Percentiles rank a stretch among this genome's conserved stretches.
These are phyloP conservation scores for Leishmania martiniquensis DNA, from an alignment of 208 protist genomes.

Conservation along the genomic window DNA sequence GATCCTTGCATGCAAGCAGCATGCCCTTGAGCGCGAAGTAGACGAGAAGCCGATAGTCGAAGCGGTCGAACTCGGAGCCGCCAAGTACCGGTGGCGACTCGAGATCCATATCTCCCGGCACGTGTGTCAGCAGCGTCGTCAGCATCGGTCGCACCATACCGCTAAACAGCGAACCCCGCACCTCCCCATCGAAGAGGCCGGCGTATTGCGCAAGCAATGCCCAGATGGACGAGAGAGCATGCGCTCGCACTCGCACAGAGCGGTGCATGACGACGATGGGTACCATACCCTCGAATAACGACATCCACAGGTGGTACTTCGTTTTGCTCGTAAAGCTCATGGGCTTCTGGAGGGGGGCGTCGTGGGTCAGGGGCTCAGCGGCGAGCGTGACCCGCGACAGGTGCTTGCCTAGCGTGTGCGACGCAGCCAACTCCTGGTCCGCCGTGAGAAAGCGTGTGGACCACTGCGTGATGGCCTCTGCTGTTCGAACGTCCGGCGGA, in stretches of 20 bases:
- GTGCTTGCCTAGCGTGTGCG: constrained; percentile 25
- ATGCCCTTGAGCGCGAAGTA: constrained; percentile 70
- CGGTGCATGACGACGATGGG: constrained; percentile 74
- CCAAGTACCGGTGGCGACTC: constrained; percentile 21
- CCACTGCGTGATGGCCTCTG: constrained; percentile 56
- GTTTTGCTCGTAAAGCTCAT: constrained; percentile 52
- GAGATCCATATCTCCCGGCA: constrained; percentile 24
- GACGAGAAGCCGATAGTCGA: constrained; percentile 79
- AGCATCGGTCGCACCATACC: constrained; percentile 72
- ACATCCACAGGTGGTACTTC: constrained; percentile 81
- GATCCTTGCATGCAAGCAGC: constrained; percentile 52
- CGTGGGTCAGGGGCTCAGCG: constrained; percentile 44
- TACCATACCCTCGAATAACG: constrained; percentile 79
- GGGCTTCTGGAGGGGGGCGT: constrained; percentile 57
- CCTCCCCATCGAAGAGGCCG: constrained; percentile 49
- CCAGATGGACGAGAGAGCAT: constrained; percentile 72
- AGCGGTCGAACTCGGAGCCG: constrained; percentile 30
- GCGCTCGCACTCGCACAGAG: constrained; percentile 68
- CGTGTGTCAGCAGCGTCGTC: constrained; percentile 52
- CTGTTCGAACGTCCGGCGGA: constrained; percentile 45
- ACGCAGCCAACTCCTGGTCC: constrained; percentile 48
- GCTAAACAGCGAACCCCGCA: constrained; percentile 67
- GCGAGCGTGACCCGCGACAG: constrained; percentile 58
- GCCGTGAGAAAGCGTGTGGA: constrained; percentile 50
- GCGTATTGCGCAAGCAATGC: constrained; percentile 62